phyloP scores from a whole-genome alignment of 257 asterid species.

The Forsythia viridissima region DNA sequence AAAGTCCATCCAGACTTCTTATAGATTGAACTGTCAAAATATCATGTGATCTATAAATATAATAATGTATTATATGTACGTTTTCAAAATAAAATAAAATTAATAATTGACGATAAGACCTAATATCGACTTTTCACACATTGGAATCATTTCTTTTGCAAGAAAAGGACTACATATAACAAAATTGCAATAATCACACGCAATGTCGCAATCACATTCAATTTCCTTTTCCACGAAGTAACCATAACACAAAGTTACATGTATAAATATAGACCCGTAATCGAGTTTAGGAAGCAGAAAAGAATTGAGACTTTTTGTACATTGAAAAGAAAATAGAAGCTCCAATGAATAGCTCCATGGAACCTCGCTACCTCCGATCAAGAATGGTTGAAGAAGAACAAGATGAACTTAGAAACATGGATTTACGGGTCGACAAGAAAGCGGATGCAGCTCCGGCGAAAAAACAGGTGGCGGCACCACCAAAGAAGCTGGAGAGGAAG shows the following conservation, averaged over 20 bases:
- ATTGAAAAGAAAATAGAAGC: not conserved
- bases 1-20: too few relatives aligned
- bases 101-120: not conserved
- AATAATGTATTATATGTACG: too few relatives aligned
- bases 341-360: slow-evolving; percentile 30
- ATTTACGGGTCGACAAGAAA: slow-evolving; percentile 1
- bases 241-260: slow-evolving; percentile 8
- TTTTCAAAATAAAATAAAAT: too few relatives aligned
- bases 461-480: slow-evolving; percentile 33
- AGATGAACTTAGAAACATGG: slow-evolving; percentile 7
- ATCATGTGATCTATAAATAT: too few relatives aligned
- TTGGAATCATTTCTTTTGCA: not conserved
- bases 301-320: not conserved
- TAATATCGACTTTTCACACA: not conserved
- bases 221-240: slow-evolving; percentile 19
- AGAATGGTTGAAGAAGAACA: slow-evolving; percentile 24
- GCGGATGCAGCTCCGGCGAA: slow-evolving; percentile 12
- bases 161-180: not conserved
- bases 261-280: slow-evolving; percentile 22
- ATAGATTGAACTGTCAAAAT: too few relatives aligned
- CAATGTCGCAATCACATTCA: slow-evolving; percentile 9
- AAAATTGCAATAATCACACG: slow-evolving; percentile 12
- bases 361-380: slow-evolving; percentile 19
- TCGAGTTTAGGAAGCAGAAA: not conserved
- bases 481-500: slow-evolving; percentile 39